Evolutionary conservation across 139 green algal species (phyloP), one percentile per base, ranked within the genome.

Genomic region (Chlorella sorokiniana): DNA sequence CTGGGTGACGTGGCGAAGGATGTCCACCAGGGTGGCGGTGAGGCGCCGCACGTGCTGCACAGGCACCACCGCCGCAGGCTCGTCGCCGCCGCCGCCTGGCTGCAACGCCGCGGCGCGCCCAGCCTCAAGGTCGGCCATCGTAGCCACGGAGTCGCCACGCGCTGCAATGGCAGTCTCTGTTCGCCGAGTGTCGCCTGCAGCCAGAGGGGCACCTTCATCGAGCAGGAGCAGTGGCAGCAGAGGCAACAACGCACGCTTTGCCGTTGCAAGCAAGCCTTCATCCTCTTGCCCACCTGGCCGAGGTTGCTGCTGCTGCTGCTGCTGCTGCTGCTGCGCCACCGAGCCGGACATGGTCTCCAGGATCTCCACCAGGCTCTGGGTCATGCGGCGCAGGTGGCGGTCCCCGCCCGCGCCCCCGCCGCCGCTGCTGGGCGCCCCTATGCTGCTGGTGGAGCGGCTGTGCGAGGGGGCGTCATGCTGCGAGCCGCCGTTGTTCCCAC

Each of bases 21-120:
- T 85, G 69, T 88, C 84, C 27, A 88, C 84, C 0, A 88, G 31
- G 8, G 79, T 85, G 67, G 67, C 81, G 42, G 83, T 87, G 33
- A 87, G 59, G n/a, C 83, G 68, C 25, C 83, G 75, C 37, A 87
- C 78, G 29, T 87, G 83, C 16, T 65, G 40, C 29, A 61, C 48
- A 1, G 83, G 83, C 44, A 82, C 76, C 27, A 69, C 63, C 29
- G 74, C 35, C 29, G 64, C 31, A 10, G 38, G 14, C 2, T 35
- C 56, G 48, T 25, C 37, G 61, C 31, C 64, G n/a, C 31, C 61
- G 45, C 42, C 31, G 40, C 41, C 41, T 6, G n/a, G 7, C 7
- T 29, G n/a, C 14, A 40, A 14, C 37, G n/a, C 44, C 25, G 29
- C 41, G 35, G 29, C 22, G 27, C 67, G 25, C 29, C 70, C 73